A percentile compares a stretch with the other conserved stretches of the same genome.
Conservation (phyloP, 495 filamentous ascomycete species). For the Penicillium bialowiezense region DNA sequence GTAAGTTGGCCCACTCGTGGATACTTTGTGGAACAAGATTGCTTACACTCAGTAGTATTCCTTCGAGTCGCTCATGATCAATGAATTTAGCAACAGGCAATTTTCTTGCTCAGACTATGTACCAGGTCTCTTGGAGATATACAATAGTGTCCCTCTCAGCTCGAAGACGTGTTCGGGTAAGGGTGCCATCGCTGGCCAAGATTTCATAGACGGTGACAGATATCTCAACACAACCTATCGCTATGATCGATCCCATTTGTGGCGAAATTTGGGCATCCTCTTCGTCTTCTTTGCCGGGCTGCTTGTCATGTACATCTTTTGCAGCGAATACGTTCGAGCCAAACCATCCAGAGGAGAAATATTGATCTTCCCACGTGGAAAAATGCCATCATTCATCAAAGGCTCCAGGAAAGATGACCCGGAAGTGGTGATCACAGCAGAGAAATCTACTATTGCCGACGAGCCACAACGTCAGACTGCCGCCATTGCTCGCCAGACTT, state of each 20-base stretch:
- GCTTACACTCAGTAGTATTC: conserved; percentile 51
- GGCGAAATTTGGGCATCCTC: conserved; percentile 82
- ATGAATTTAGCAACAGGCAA: conserved; percentile 71
- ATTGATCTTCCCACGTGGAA: conserved; percentile 76
- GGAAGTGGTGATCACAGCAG: conserved; percentile 31
- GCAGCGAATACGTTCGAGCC: conserved; percentile 71
- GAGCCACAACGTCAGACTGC: conserved; percentile 15
- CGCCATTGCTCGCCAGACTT: conserved; percentile 53
- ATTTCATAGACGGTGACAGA: conserved; percentile 61
- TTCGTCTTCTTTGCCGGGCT: conserved; percentile 70
- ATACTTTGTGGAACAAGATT: too few relatives aligned
- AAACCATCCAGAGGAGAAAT: conserved; percentile 88
- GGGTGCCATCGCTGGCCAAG: conserved; percentile 58
- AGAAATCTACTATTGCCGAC: conserved; percentile 25
- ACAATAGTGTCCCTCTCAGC: conserved; percentile 42
- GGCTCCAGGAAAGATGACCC: conserved; percentile 41
- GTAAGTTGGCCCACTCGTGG: conserved; percentile 24
- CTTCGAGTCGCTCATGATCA: conserved; percentile 87
- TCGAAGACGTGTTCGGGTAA: conserved; percentile 56
- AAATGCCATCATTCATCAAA: conserved; percentile 60
- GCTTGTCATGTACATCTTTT: conserved; percentile 61
- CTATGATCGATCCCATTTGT: conserved; percentile 62
- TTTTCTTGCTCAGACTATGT: conserved; percentile 64
- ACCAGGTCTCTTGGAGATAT: conserved; percentile 47
- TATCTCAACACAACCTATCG: conserved; percentile 61